Percentiles rank a stretch among this genome's conserved stretches.
Evolutionary conservation across 2,329 filamentous ascomycete genomes (phyloP).

Genomic region (Chlorencoelia australis): DNA sequence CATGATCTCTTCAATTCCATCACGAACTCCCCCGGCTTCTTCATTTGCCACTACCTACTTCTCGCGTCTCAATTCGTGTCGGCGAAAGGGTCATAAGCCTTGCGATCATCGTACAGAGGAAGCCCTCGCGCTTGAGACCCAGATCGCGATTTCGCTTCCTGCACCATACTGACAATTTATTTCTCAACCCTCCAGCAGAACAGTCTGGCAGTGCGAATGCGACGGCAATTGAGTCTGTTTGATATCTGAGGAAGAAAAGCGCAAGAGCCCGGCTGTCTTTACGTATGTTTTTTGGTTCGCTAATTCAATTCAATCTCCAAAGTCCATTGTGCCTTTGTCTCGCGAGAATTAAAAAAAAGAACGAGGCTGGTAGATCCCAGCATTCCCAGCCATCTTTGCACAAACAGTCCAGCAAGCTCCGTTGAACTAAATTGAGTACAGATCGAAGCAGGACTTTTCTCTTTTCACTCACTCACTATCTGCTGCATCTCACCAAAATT

Average conservation of each 20-base stretch:
- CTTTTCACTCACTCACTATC: slow-evolving; percentile 4
- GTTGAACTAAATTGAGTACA: slow-evolving; percentile 3
- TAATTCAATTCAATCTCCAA: no score
- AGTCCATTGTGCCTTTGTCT: no score
- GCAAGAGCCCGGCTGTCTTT: no score
- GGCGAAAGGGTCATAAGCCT: background rate
- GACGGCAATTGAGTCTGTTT: no score
- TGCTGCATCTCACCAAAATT: background rate
- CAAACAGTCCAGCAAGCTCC: slow-evolving; percentile 4
- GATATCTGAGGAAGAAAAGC: no score
- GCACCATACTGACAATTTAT: background rate
- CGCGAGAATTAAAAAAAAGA: background rate
- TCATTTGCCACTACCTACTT: slow-evolving; percentile 1
- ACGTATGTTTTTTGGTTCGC: no score
- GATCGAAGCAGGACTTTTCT: background rate
- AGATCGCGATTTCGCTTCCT: background rate
- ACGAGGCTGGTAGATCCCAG: slow-evolving; percentile 1
- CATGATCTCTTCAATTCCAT: slow-evolving; percentile 14
- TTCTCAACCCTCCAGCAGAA: background rate
- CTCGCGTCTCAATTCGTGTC: background rate
- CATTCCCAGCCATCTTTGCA: slow-evolving; percentile 3
- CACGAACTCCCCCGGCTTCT: slow-evolving; percentile 6
- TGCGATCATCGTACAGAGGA: background rate
- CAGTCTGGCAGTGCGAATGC: no score
- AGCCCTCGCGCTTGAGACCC: background rate